Evolutionary conservation across 106 monocot species (phyloP).

Genomic region (Dioscorea dumetorum): DNA sequence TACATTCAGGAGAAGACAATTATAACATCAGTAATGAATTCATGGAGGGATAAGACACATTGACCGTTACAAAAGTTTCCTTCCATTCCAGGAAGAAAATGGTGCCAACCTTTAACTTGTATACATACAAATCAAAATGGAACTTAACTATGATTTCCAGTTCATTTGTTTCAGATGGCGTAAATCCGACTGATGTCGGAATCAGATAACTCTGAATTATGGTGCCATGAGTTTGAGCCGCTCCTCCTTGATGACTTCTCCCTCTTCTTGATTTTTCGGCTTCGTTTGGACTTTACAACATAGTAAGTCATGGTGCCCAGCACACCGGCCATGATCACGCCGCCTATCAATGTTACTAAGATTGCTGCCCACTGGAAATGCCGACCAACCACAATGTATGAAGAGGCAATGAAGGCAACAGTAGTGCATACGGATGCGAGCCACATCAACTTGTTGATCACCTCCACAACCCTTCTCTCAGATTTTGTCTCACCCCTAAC

Average conservation of each 20-base stretch:
- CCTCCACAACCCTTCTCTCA: slow-evolving; percentile 35
- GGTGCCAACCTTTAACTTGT: no score
- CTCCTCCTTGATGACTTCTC: slow-evolving; percentile 28
- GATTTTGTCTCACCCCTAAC: slow-evolving; percentile 48
- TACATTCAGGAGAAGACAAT: no score
- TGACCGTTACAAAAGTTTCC: no score
- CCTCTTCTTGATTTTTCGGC: slow-evolving; percentile 31
- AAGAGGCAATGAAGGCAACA: slow-evolving; percentile 39
- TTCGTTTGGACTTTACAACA: slow-evolving; percentile 42
- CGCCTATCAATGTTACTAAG: slow-evolving; percentile 36
- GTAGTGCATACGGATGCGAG: slow-evolving; percentile 44
- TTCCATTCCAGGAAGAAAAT: no score
- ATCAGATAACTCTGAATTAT: slow-evolving; percentile 30
- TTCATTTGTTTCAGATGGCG: slow-evolving; percentile 21
- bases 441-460: slow-evolving; percentile 61
- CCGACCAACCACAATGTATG: slow-evolving; percentile 39
- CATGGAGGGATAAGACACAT: no score
- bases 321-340: slow-evolving; percentile 49
- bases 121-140: no score
- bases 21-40: no score
- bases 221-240: slow-evolving; percentile 43
- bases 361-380: slow-evolving; percentile 37
- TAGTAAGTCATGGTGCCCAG: slow-evolving; percentile 50
- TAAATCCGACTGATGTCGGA: slow-evolving; percentile 39
- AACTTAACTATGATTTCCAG: no score